Evolutionary conservation across 192 early-diverging fungal genomes (phyloP).

Genomic region (Backusella australiensis): DNA sequence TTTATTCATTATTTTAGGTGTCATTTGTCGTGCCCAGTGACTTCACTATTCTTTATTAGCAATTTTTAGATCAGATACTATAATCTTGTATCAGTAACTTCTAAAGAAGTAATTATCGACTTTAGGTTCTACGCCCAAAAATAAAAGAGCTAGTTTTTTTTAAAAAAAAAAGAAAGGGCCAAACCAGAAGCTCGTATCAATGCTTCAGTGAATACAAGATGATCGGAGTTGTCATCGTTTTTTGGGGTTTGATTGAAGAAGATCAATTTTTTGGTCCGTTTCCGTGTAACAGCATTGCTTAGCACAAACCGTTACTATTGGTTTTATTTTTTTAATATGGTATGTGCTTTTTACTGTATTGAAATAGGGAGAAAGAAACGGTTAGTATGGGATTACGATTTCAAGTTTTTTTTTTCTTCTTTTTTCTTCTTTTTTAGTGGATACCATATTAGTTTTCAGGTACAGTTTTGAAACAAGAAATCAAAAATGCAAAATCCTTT

Average conservation of each 20-base stretch:
- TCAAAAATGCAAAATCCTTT: not conserved
- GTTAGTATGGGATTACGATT: not conserved
- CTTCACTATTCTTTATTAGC: not conserved
- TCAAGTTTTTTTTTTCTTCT: not conserved
- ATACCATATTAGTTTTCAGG: not conserved
- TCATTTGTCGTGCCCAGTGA: slow-evolving; percentile 3
- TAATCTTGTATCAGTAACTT: not conserved
- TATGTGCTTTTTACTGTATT: not conserved
- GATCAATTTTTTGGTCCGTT: not conserved
- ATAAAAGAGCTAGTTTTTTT: not conserved
- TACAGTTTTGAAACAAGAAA: not conserved
- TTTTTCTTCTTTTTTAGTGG: not conserved
- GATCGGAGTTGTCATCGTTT: not conserved
- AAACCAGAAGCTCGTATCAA: not conserved
- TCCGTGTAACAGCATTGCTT: not conserved
- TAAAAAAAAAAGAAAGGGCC: not conserved
- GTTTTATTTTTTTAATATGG: not conserved
- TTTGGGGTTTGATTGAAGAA: not conserved
- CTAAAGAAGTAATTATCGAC: not conserved
- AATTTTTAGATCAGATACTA: not conserved
- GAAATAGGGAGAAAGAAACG: not conserved
- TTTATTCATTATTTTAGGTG: slow-evolving; percentile 1
- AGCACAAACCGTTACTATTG: not conserved
- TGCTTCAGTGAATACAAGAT: not conserved
- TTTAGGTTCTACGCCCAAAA: not conserved